phyloP scores from a whole-genome alignment of 1,284 basidiomycete genomes.

The Marasmius tenuissimus region DNA sequence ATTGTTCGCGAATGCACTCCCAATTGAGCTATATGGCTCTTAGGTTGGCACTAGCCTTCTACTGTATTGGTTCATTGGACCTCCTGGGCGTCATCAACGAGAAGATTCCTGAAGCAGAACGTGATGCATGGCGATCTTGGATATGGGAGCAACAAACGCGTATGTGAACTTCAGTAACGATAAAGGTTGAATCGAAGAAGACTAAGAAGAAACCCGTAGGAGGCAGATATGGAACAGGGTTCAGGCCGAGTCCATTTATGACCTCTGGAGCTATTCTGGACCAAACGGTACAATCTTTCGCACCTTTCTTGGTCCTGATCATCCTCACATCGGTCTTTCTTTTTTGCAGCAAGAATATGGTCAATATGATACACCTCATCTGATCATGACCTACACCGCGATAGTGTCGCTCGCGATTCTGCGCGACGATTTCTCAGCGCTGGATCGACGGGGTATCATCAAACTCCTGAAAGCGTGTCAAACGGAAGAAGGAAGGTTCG shows the following conservation, averaged over 20 bases:
- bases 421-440: constrained; percentile 70
- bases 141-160: constrained; percentile 83
- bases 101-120: constrained; percentile 49
- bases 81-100: constrained; percentile 58
- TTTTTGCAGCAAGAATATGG: constrained; percentile 2
- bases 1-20: neutral
- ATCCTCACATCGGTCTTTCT: neutral
- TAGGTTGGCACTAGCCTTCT: constrained; percentile 84
- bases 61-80: constrained; percentile 80
- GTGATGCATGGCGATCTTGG: constrained; percentile 76
- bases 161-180: constrained; percentile 28
- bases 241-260: constrained; percentile 76
- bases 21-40: neutral
- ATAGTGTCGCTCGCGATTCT: constrained; percentile 79
- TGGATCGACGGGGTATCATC: constrained; percentile 66
- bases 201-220: constrained; percentile 30
- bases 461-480: constrained; percentile 73
- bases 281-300: neutral
- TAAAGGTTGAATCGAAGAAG: neutral
- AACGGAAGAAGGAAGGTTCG: constrained; percentile 72
- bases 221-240: constrained; percentile 65
- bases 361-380: constrained; percentile 61
- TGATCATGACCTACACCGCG: constrained; percentile 94
- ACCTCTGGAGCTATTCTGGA: constrained; percentile 14
- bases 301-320: neutral